Evolutionary conservation across 2,329 filamentous ascomycete species (phyloP).

Genomic region (Escovopsis sp.): DNA sequence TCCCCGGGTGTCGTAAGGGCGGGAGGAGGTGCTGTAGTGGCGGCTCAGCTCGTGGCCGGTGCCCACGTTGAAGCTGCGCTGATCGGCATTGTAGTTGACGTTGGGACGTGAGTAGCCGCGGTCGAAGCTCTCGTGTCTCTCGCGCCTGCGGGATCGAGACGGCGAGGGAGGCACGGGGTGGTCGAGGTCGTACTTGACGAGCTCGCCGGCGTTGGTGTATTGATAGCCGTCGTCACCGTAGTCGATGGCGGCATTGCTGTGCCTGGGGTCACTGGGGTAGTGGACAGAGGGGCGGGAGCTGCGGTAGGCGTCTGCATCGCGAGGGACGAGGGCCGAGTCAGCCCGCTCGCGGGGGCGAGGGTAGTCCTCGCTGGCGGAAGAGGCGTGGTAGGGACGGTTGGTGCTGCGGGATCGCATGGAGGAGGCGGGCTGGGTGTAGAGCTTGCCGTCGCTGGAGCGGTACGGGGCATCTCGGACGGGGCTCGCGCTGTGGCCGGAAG

Average conservation of each 20-base stretch:
- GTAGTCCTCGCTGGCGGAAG: slow-evolving; percentile 36
- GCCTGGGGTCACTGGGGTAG: slow-evolving; percentile 29
- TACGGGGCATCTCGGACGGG: slow-evolving; percentile 33
- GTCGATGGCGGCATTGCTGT: slow-evolving; percentile 28
- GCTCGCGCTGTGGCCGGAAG: slow-evolving; percentile 27
- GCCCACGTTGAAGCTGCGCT: slow-evolving; percentile 30
- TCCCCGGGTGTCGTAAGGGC: slow-evolving; percentile 24
- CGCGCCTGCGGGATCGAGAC: slow-evolving; percentile 20
- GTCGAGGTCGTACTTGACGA: slow-evolving; percentile 46
- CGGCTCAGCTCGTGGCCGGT: slow-evolving; percentile 28
- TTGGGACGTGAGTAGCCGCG: slow-evolving; percentile 39
- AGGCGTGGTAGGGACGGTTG: slow-evolving; percentile 30
- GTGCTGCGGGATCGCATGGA: slow-evolving; percentile 37
- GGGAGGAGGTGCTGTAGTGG: slow-evolving; percentile 22
- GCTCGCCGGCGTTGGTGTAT: slow-evolving; percentile 47
- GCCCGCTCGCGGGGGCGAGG: slow-evolving; percentile 33
- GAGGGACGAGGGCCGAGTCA: slow-evolving; percentile 25
- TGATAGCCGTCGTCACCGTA: slow-evolving; percentile 46
- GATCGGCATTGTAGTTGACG: slow-evolving; percentile 34
- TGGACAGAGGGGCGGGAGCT: slow-evolving; percentile 29
- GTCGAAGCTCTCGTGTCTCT: slow-evolving; percentile 44
- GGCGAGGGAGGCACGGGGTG: slow-evolving; percentile 32
- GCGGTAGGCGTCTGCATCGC: slow-evolving; percentile 30
- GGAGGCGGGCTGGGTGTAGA: slow-evolving; percentile 42
- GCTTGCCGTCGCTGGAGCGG: slow-evolving; percentile 33